phyloP scores from a whole-genome alignment of 2,329 filamentous ascomycete genomes.

The Canariomyces notabilis region DNA sequence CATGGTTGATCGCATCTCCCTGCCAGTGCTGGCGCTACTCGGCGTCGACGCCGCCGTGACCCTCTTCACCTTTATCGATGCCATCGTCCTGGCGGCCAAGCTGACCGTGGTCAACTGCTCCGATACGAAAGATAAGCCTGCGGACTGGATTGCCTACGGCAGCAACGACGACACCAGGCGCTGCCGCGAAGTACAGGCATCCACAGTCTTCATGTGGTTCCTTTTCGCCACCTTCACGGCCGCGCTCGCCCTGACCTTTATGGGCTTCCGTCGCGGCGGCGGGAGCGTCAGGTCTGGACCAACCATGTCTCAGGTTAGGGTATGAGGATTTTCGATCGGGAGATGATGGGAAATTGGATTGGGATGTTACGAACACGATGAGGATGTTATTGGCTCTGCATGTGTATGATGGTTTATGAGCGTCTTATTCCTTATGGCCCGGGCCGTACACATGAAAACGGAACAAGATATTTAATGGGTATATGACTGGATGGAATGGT shows the following conservation, averaged over 20 bases:
- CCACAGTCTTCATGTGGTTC: conserved; percentile 75
- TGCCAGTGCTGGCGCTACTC: conserved; percentile 40
- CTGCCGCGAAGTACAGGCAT: conserved; percentile 71
- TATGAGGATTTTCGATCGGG: conserved; percentile 29
- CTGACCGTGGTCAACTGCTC: conserved; percentile 65
- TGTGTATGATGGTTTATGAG: conserved; percentile 4
- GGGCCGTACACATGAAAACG: background rate
- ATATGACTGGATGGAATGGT: conserved; percentile 4
- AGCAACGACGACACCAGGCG: conserved; percentile 55
- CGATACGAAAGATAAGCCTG: conserved; percentile 28
- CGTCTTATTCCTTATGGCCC: background rate
- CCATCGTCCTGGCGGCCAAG: conserved; percentile 65
- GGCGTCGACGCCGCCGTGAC: conserved; percentile 54
- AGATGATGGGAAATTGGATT: background rate
- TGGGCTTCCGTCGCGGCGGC: conserved; percentile 47
- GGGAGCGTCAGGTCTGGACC: conserved; percentile 43
- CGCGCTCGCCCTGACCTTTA: conserved; percentile 51
- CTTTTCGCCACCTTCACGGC: conserved; percentile 59
- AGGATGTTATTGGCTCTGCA: background rate
- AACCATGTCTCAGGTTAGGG: conserved; percentile 54
- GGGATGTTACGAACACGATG: background rate
- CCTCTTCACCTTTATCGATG: conserved; percentile 66
- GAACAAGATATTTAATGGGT: conserved; percentile 4
- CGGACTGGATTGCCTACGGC: conserved; percentile 58
- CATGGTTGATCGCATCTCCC: conserved; percentile 40